Percentiles rank a stretch among this genome's conserved stretches.
Conservation (phyloP, 768 basidiomycete genomes). For the Russula virescens region DNA sequence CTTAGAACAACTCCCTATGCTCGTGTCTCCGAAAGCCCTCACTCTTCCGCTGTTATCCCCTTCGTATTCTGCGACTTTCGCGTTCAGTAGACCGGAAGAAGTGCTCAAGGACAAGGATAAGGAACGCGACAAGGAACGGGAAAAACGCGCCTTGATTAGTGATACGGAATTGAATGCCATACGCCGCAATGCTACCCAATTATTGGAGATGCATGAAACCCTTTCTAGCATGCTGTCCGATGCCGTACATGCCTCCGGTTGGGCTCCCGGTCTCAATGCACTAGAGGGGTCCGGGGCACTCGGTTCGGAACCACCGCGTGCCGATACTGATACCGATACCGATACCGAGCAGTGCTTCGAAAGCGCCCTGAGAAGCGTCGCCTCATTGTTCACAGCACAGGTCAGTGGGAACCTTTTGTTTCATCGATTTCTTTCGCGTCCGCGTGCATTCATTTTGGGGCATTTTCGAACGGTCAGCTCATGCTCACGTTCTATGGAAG, state of each 20-base stretch:
- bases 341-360: conserved; percentile 13
- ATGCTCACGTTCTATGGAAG: conserved; percentile 36
- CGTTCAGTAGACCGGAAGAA: conserved; percentile 12
- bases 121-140: conserved; percentile 26
- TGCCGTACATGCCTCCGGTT: conserved; percentile 48
- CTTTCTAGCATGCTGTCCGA: conserved; percentile 52
- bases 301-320: neutral
- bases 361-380: conserved; percentile 12
- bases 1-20: conserved; percentile 31
- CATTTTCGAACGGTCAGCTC: neutral
- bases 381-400: conserved; percentile 12
- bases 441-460: neutral
- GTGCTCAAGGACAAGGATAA: conserved; percentile 9
- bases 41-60: conserved; percentile 30
- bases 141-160: conserved; percentile 49
- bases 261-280: conserved; percentile 28
- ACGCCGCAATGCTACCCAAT: conserved; percentile 60
- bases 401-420: conserved; percentile 2
- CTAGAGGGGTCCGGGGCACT: conserved; percentile 1
- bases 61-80: conserved; percentile 27
- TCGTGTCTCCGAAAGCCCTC: conserved; percentile 28
- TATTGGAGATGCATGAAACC: conserved; percentile 62
- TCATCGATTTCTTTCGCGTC: neutral
- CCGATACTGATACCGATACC: neutral
- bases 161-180: conserved; percentile 52